Evolutionary conservation across 2,329 filamentous ascomycete genomes (phyloP).

Genomic region (Chaetomiaceae sp.): DNA sequence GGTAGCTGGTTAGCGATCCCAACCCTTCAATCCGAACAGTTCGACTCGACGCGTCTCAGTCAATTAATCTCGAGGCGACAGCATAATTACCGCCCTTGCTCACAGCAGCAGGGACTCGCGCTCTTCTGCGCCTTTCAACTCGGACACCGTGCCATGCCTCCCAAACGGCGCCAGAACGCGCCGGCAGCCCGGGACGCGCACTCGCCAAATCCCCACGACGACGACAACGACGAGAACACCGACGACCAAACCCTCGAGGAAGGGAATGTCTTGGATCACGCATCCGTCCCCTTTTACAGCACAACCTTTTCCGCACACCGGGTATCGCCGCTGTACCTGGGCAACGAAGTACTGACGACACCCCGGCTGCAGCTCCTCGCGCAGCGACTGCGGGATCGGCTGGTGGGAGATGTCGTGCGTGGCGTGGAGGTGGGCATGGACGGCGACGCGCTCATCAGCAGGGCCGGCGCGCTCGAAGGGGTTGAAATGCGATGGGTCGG

Average conservation of each 20-base stretch:
- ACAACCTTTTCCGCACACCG: conserved; percentile 53
- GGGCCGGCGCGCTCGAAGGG: conserved; percentile 39
- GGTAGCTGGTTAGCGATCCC: too few species aligned
- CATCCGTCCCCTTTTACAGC: conserved; percentile 44
- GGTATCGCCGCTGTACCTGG: conserved; percentile 48
- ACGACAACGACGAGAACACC: conserved; percentile 2
- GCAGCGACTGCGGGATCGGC: conserved; percentile 44
- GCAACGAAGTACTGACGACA: conserved; percentile 33
- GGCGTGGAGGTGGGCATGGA: conserved; percentile 47
- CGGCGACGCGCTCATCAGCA: conserved; percentile 34
- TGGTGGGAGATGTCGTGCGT: conserved; percentile 55
- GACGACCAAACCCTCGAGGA: background rate
- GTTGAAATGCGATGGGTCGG: conserved; percentile 45
- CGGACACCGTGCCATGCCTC: conserved; percentile 4
- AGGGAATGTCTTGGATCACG: background rate
- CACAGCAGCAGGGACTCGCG: background rate
- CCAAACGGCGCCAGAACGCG: conserved; percentile 2
- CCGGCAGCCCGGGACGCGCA: background rate
- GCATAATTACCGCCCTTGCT: background rate
- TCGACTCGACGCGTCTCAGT: too few species aligned
- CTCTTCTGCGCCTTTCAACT: background rate
- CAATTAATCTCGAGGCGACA: too few species aligned
- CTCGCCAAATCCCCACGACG: background rate
- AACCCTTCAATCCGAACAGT: too few species aligned
- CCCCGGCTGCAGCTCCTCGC: conserved; percentile 39